Percentiles rank a stretch among this genome's conserved stretches.
Evolutionary conservation across 495 filamentous ascomycete species (phyloP).

Genomic region (Thermochaetoides thermophila): DNA sequence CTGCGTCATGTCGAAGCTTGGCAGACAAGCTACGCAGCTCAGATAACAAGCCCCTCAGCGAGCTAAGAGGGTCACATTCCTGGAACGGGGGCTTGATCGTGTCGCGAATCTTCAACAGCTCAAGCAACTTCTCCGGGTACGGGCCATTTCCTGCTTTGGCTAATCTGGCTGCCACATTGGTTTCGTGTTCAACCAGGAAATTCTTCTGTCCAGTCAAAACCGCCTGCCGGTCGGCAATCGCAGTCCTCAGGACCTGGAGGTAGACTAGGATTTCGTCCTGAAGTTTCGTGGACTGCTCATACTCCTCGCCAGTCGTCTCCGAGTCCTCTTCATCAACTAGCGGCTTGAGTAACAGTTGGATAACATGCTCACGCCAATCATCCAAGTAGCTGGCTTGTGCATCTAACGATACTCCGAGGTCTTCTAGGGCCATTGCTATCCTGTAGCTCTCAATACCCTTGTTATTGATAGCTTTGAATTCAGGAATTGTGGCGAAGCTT

Average conservation of each 20-base stretch:
- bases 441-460: slow-evolving; percentile 23
- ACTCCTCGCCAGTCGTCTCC: slow-evolving; percentile 75
- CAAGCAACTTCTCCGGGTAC: slow-evolving; percentile 50
- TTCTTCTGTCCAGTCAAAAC: slow-evolving; percentile 61
- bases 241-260: slow-evolving; percentile 56
- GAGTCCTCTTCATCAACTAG: slow-evolving; percentile 71
- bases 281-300: slow-evolving; percentile 68
- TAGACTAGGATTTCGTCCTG: slow-evolving; percentile 78
- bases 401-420: slow-evolving; percentile 43
- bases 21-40: slow-evolving; percentile 50
- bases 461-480: slow-evolving; percentile 17
- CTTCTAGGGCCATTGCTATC: slow-evolving; percentile 16
- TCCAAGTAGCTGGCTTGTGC: slow-evolving; percentile 52
- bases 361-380: slow-evolving; percentile 56
- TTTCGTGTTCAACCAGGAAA: slow-evolving; percentile 65
- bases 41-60: slow-evolving; percentile 52
- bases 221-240: slow-evolving; percentile 65
- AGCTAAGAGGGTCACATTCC: slow-evolving; percentile 30
- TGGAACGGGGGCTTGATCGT: slow-evolving; percentile 40
- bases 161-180: slow-evolving; percentile 37
- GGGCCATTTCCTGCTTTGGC: slow-evolving; percentile 52
- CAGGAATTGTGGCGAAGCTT: slow-evolving; percentile 49
- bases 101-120: slow-evolving; percentile 42
- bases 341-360: slow-evolving; percentile 52
- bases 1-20: slow-evolving; percentile 45